A percentile compares a stretch with the other conserved stretches of the same genome.
These are phyloP conservation scores for Gnomoniopsis smithogilvyi DNA, from an alignment of 2,329 filamentous ascomycete species.

Conservation along the genomic window DNA sequence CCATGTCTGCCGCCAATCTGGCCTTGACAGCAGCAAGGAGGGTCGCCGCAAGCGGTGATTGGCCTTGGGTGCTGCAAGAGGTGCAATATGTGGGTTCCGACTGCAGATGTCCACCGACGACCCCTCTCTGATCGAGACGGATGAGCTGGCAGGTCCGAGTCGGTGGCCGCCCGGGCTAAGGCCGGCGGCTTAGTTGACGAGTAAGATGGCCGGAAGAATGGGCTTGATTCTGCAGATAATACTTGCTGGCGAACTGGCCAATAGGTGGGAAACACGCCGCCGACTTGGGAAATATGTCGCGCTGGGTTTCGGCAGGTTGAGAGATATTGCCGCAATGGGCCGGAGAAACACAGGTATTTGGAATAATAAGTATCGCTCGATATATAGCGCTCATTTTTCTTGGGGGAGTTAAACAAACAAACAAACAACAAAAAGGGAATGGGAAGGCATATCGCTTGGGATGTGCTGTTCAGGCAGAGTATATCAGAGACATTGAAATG, in stretches of 20 bases:
- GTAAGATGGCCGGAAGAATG: neutral
- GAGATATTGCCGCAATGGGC: neutral
- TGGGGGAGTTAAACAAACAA: neutral
- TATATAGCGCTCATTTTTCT: neutral
- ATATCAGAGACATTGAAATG: constrained; percentile 7
- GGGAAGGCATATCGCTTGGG: neutral
- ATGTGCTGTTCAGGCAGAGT: neutral
- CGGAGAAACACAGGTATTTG: neutral
- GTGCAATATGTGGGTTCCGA: constrained; percentile 1
- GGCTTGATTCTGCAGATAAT: neutral
- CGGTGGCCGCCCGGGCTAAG: constrained; percentile 1
- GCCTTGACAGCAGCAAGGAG: constrained; percentile 1
- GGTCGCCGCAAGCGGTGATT: neutral
- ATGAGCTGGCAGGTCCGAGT: constrained; percentile 8
- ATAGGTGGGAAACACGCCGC: constrained; percentile 4
- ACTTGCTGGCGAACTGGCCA: neutral
- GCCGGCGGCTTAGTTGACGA: neutral
- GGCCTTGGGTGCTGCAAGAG: neutral
- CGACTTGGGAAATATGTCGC: neutral
- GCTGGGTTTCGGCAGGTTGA: neutral
- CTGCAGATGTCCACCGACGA: neutral
- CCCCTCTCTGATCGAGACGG: neutral
- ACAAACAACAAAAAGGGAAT: neutral
- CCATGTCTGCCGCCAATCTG: constrained; percentile 1
- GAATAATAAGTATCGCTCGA: neutral